A percentile compares a stretch with the other conserved stretches of the same genome.
phyloP scores from a whole-genome alignment of 2,329 filamentous ascomycete genomes.

The Diaporthe capsici region DNA sequence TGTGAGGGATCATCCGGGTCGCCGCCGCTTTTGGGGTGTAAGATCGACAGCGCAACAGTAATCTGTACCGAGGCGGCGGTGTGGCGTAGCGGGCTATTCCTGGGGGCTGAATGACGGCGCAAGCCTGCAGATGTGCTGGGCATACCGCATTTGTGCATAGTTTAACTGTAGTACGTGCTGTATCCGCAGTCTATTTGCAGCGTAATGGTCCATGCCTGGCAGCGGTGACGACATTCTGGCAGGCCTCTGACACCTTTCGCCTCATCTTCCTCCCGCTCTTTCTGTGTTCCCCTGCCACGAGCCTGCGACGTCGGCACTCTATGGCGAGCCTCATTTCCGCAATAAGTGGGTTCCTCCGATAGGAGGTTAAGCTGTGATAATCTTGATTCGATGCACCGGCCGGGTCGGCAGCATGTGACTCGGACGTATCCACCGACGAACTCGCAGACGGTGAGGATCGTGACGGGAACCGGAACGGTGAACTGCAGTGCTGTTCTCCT shows the following conservation, averaged over 20 bases:
- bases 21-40: background rate
- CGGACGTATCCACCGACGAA: background rate
- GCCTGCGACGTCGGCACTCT: background rate
- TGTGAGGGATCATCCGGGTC: constrained; percentile 23
- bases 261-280: constrained; percentile 18
- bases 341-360: background rate
- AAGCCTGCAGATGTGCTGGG: constrained; percentile 6
- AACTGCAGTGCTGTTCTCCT: background rate
- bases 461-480: constrained; percentile 1
- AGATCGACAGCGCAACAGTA: constrained; percentile 19
- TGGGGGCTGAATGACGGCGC: constrained; percentile 7
- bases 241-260: constrained; percentile 5
- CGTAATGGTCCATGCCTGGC: background rate
- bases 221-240: constrained; percentile 21
- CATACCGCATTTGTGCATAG: background rate
- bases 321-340: background rate
- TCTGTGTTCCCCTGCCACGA: background rate
- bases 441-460: constrained; percentile 14
- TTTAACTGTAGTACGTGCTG: background rate
- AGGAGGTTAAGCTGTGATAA: background rate
- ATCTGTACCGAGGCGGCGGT: constrained; percentile 23
- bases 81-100: constrained; percentile 28
- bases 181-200: background rate
- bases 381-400: constrained; percentile 21
- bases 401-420: constrained; percentile 19